Evolutionary conservation across 2,329 filamentous ascomycete species (phyloP).

Genomic region (Pseudogymnoascus sp.): DNA sequence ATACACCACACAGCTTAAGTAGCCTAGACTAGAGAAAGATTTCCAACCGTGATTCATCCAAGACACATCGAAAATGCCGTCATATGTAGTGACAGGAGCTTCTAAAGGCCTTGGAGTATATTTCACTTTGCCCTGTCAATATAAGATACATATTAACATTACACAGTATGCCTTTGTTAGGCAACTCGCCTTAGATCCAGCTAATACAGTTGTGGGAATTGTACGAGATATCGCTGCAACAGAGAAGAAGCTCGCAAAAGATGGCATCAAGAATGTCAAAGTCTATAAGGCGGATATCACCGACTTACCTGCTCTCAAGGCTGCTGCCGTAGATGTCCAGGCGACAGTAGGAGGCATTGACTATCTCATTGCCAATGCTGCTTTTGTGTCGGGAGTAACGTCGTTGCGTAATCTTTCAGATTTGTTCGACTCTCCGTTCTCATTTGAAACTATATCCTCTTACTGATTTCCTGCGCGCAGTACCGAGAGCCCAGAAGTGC

Average conservation of each 20-base stretch:
- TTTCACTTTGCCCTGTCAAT: not conserved
- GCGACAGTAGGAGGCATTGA: conserved; percentile 25
- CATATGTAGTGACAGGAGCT: conserved; percentile 3
- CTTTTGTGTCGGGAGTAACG: conserved; percentile 14
- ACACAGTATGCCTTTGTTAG: conserved; percentile 41
- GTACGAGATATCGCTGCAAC: conserved; percentile 37
- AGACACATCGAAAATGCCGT: not conserved
- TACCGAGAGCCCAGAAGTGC: not conserved
- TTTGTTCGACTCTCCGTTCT: conserved; percentile 17
- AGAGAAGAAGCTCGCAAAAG: conserved; percentile 27
- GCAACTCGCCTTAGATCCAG: conserved; percentile 35
- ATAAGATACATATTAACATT: not conserved
- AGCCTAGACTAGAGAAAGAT: not conserved
- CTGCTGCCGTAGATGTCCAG: conserved; percentile 16
- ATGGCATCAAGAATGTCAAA: conserved; percentile 33
- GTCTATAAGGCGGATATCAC: conserved; percentile 40
- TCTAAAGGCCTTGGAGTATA: not conserved
- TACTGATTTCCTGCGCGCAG: conserved; percentile 12
- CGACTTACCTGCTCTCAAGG: conserved; percentile 18
- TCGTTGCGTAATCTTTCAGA: conserved; percentile 17
- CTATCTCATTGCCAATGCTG: conserved; percentile 26
- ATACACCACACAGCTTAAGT: not conserved
- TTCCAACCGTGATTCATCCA: not conserved
- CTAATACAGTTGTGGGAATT: conserved; percentile 38
- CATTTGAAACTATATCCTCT: not conserved